Evolutionary conservation across 1,284 basidiomycete genomes (phyloP).

Genomic region (Moesziomyces aphidis): DNA sequence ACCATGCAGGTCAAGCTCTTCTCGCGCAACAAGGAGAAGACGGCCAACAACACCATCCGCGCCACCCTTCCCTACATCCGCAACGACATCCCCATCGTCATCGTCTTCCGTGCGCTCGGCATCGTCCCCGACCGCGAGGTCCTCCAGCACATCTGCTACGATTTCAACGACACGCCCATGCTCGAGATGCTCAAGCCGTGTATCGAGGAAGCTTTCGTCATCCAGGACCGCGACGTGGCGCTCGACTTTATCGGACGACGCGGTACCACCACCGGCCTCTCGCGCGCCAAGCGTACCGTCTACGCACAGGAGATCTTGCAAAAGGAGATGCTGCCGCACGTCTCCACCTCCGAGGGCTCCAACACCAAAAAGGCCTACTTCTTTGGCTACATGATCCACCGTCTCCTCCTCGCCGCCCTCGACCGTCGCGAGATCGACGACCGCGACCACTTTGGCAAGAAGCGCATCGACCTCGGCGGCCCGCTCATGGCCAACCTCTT

Average conservation of each 20-base stretch:
- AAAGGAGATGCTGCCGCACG: slow-evolving; percentile 98
- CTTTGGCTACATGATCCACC: slow-evolving; percentile 99
- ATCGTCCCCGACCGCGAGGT: slow-evolving; percentile 98
- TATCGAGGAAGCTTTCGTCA: slow-evolving; percentile 98
- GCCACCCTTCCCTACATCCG: slow-evolving; percentile 98
- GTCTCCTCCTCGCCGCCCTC: slow-evolving; percentile 89
- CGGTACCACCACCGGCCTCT: slow-evolving; percentile 93
- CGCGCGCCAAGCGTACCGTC: slow-evolving; percentile 88
- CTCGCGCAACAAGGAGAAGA: slow-evolving; percentile 85
- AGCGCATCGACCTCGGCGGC: slow-evolving; percentile 94
- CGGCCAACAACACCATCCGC: slow-evolving; percentile 88
- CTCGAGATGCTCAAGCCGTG: slow-evolving; percentile 98
- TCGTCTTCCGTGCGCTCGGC: slow-evolving; percentile 96
- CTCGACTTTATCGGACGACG: slow-evolving; percentile 98
- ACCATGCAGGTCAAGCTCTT: slow-evolving; percentile 99
- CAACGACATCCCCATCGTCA: slow-evolving; percentile 98
- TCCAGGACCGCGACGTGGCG: slow-evolving; percentile 91
- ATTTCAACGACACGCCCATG: slow-evolving; percentile 94
- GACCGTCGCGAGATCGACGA: slow-evolving; percentile 96
- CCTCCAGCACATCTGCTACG: slow-evolving; percentile 97
- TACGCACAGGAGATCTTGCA: slow-evolving; percentile 98
- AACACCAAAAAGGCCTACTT: slow-evolving; percentile 99
- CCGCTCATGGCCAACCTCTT: slow-evolving; percentile 94
- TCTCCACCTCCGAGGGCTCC: slow-evolving; percentile 94
- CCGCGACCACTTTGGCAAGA: slow-evolving; percentile 99